Percentiles rank a stretch among this genome's conserved stretches.
Evolutionary conservation across 1,284 basidiomycete species (phyloP).

Genomic region (Sporisorium exsertum): DNA sequence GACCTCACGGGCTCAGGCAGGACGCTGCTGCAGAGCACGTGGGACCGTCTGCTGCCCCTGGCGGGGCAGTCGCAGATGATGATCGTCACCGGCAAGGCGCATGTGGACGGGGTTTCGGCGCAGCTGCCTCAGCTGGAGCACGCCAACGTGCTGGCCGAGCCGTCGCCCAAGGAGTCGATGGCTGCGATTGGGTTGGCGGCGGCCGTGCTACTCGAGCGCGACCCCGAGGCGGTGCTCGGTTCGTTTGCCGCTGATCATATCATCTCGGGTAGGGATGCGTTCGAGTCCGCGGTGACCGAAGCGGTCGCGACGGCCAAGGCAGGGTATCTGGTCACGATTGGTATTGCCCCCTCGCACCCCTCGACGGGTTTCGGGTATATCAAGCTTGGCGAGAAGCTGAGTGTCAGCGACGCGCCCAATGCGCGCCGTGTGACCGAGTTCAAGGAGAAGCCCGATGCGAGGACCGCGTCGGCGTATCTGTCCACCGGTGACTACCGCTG

Average conservation of each 20-base stretch:
- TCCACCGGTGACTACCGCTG: constrained; percentile 68
- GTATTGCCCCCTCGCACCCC: constrained; percentile 68
- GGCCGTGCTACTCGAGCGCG: constrained; percentile 62
- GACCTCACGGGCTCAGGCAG: constrained; percentile 64
- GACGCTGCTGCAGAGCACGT: constrained; percentile 65
- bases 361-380: constrained; percentile 69
- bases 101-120: constrained; percentile 56
- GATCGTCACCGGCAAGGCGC: constrained; percentile 64
- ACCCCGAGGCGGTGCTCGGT: constrained; percentile 67
- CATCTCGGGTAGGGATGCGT: constrained; percentile 67
- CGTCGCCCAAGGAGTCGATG: constrained; percentile 67
- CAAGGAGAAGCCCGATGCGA: constrained; percentile 69
- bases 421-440: constrained; percentile 66
- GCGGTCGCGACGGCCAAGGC: constrained; percentile 66
- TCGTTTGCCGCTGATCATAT: constrained; percentile 69
- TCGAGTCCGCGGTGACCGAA: constrained; percentile 66
- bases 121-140: constrained; percentile 60
- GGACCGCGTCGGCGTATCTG: constrained; percentile 66
- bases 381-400: constrained; percentile 66
- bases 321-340: constrained; percentile 68
- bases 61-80: constrained; percentile 59
- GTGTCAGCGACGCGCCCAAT: constrained; percentile 60
- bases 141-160: constrained; percentile 65
- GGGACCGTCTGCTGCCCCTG: constrained; percentile 63
- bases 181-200: constrained; percentile 68